Base-by-base conservation (phyloP, 352 stramenopile species). In the Halophytophthora batemanensis region DNA sequence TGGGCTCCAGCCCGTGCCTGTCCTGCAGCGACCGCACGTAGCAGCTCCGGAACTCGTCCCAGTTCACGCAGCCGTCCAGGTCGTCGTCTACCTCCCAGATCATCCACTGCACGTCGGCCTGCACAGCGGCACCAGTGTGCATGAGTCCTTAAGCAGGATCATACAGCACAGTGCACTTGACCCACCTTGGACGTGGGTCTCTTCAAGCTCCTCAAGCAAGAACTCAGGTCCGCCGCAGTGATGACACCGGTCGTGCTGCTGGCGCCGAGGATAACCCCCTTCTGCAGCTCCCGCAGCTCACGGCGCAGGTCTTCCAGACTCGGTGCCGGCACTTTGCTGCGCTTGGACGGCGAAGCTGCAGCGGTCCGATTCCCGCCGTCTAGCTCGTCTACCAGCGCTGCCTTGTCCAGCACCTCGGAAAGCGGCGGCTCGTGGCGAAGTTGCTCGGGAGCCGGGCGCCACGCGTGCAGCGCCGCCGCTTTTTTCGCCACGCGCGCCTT, bases 41-140 rank as follows among this genome's bases (percentile, higher is more conserved):
- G 61, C 95, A 97, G 28, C 86, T 65, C 50, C 78, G 77, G 50
- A 98, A 98, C 67, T 98, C 96, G 28, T 97, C 77, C 84, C 90
- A 97, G 44, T 87, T 86, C 44, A 98, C 58, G 37, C 62, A 71
- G 23, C 85, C 90, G 69, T 99, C 95, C 14, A 97, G 67, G 45
- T 98, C 96, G 52, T 98, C 92, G 67, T 98, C 96, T 2, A 96
- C 83, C 64, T 98, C 95, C 96, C 95, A 99, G 44, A 98, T 96
- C 72, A 99, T 98, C 69, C 97, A 94, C 53, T 98, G 87, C 14
- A 97, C 73, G 49, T 98, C 90, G 36, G 75, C 79, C 77, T 97
- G 45, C 21, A 22, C 19, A 42, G 22, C 8, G 4, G 18, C 23
- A 15, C 25, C 25, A 31, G 4, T 31, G 25, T 8, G 25, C 25